phyloP scores from a whole-genome alignment of 225 moss, liverwort and hornwort species.

The Anthoceros angustus region DNA sequence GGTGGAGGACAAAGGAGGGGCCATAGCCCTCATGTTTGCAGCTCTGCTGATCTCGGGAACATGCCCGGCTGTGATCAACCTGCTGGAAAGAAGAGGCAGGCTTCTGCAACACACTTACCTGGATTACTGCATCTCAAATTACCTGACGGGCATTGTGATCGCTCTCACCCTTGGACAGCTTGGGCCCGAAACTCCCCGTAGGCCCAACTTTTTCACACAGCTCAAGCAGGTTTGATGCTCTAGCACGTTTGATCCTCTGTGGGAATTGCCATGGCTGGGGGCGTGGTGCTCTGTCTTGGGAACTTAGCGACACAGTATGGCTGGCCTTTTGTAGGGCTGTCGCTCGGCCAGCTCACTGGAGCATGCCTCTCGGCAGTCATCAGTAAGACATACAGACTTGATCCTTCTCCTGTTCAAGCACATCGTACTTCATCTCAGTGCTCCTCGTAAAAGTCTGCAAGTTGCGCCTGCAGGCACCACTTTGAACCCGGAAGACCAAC shows the following conservation, averaged over 20 bases:
- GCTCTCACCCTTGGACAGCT: conserved; percentile 82
- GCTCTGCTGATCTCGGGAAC: conserved; percentile 67
- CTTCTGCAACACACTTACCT: conserved; percentile 84
- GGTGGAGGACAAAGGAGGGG: conserved; percentile 52
- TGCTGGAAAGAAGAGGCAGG: conserved; percentile 71
- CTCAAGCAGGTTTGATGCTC: conserved; percentile 40
- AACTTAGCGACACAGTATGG: conserved; percentile 69
- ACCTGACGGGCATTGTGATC: conserved; percentile 47
- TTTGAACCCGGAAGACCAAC: conserved; percentile 54
- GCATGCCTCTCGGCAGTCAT: conserved; percentile 73
- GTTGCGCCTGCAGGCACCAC: conserved; percentile 42
- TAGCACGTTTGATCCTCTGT: conserved; percentile 50
- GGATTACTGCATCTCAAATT: conserved; percentile 86
- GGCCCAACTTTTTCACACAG: conserved; percentile 75
- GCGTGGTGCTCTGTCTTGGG: conserved; percentile 53
- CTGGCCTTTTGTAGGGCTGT: conserved; percentile 72
- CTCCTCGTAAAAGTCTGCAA: no score
- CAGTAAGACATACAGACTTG: no score
- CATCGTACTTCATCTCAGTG: no score
- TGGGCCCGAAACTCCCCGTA: conserved; percentile 19
- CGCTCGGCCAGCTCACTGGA: conserved; percentile 50
- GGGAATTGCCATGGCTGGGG: conserved; percentile 55
- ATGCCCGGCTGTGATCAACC: conserved; percentile 76
- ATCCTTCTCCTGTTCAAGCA: no score
- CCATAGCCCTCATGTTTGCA: conserved; percentile 85